Evolutionary conservation across 2,329 filamentous ascomycete species (phyloP).

Genomic region (Penicillium italicum): DNA sequence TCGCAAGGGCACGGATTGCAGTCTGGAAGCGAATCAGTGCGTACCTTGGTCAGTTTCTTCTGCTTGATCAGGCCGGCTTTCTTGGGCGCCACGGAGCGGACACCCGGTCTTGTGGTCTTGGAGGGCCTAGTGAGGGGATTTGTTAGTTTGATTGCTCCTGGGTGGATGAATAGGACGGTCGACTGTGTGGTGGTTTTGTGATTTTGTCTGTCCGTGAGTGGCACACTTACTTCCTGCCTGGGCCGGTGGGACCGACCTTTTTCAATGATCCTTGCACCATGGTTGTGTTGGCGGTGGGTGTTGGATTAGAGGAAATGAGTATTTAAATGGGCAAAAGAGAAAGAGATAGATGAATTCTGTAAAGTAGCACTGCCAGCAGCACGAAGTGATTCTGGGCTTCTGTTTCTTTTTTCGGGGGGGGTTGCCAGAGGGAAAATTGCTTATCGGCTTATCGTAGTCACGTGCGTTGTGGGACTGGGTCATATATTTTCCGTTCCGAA

Average conservation of each 20-base stretch:
- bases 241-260: slow-evolving; percentile 35
- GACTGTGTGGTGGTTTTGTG: neutral
- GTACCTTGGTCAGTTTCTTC: slow-evolving; percentile 60
- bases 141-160: neutral
- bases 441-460: slow-evolving; percentile 11
- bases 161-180: neutral
- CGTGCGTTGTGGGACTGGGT: neutral
- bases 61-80: slow-evolving; percentile 59
- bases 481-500: slow-evolving; percentile 3
- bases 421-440: slow-evolving; percentile 12
- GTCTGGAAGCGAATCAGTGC: neutral
- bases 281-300: slow-evolving; percentile 1
- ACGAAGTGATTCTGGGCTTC: slow-evolving; percentile 5
- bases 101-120: slow-evolving; percentile 55
- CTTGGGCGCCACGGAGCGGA: slow-evolving; percentile 63
- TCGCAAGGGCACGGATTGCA: neutral
- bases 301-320: neutral
- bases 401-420: slow-evolving; percentile 1
- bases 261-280: slow-evolving; percentile 52
- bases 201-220: neutral
- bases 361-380: slow-evolving; percentile 20
- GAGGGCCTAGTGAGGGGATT: slow-evolving; percentile 17
- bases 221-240: slow-evolving; percentile 36
- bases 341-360: neutral
- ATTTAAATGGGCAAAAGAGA: neutral